These are phyloP conservation scores for Amanita subjunquillea DNA, from an alignment of 768 basidiomycete genomes.

Conservation along the genomic window DNA sequence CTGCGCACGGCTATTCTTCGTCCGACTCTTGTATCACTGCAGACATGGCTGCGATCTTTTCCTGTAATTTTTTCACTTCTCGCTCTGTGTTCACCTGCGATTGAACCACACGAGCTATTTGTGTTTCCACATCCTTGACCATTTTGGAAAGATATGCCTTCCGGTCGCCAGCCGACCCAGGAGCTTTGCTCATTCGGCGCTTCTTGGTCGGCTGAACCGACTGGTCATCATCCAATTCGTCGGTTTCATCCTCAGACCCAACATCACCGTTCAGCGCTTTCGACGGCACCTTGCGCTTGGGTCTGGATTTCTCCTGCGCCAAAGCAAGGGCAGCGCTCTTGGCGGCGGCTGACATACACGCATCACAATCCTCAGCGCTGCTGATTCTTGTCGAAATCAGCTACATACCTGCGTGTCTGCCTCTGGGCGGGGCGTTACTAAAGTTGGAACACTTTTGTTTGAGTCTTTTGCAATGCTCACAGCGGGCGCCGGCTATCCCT, in stretches of 20 bases:
- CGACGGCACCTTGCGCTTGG: constrained; percentile 14
- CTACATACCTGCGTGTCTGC: constrained; percentile 24
- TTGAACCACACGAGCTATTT: constrained; percentile 17
- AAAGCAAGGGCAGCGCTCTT: background rate
- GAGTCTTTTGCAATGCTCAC: constrained; percentile 34
- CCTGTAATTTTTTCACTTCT: constrained; percentile 3
- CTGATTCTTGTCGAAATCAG: background rate
- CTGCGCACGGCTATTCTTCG: constrained; percentile 11
- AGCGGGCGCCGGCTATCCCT: constrained; percentile 31
- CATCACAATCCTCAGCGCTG: background rate
- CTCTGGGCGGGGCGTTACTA: constrained; percentile 29
- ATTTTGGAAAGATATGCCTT: constrained; percentile 22
- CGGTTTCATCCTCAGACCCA: constrained; percentile 18
- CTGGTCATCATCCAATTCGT: constrained; percentile 24
- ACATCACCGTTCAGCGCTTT: constrained; percentile 11
- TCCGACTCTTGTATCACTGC: constrained; percentile 24
- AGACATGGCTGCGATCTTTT: constrained; percentile 9
- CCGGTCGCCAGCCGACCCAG: constrained; percentile 12
- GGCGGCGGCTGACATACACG: background rate
- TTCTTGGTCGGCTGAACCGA: constrained; percentile 20
- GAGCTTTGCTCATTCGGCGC: constrained; percentile 22
- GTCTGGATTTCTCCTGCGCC: constrained; percentile 10
- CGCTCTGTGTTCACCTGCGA: constrained; percentile 2
- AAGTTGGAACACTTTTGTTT: constrained; percentile 39
- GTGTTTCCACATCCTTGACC: constrained; percentile 24